Conservation (phyloP, 1,284 basidiomycete genomes). For the Moniliella sp. region DNA sequence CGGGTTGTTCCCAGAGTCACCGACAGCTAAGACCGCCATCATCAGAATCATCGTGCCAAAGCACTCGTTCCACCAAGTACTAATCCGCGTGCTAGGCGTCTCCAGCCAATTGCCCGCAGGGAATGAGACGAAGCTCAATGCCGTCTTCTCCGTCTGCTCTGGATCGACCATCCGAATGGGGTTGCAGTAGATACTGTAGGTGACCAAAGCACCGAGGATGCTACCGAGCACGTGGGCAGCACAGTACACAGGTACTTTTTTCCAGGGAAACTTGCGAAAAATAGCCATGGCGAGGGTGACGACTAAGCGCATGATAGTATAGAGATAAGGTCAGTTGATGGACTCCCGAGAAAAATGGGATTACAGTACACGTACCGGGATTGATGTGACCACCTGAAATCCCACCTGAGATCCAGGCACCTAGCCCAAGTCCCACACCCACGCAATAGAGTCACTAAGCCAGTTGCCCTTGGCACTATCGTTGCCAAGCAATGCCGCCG, state of each 20-base stretch:
- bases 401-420: too few species aligned
- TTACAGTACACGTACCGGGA: too few species aligned
- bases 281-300: conserved; percentile 46
- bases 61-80: conserved; percentile 5
- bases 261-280: conserved; percentile 48
- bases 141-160: conserved; percentile 7
- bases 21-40: conserved; percentile 5
- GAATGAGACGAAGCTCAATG: conserved; percentile 3
- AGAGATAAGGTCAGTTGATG: neutral
- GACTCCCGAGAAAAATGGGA: too few species aligned
- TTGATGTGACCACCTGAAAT: too few species aligned
- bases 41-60: conserved; percentile 5
- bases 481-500: too few species aligned
- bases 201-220: neutral
- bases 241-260: conserved; percentile 1
- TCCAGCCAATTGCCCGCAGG: conserved; percentile 4
- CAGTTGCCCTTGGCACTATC: too few species aligned
- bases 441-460: too few species aligned
- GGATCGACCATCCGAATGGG: conserved; percentile 13
- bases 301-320: conserved; percentile 2
- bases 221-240: conserved; percentile 1
- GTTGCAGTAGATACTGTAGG: neutral
- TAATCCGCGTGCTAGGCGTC: neutral
- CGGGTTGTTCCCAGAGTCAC: conserved; percentile 4
- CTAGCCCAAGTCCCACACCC: too few species aligned